Base-by-base conservation (phyloP, 345 rosid species). In the Isatis tinctoria region DNA sequence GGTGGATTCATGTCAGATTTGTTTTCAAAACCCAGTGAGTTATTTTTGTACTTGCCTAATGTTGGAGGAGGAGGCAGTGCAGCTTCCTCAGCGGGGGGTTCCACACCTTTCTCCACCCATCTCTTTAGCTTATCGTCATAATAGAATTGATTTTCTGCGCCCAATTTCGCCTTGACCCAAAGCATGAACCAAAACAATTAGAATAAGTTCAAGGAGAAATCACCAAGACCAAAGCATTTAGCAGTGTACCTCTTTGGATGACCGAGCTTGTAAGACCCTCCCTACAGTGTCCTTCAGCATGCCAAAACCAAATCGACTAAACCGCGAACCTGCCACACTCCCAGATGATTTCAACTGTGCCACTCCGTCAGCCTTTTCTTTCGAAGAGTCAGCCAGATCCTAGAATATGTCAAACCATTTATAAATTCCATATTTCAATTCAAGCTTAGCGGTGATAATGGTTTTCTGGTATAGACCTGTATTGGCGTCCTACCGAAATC, bases 81-180 rank as follows among this genome's bases (percentile, higher is more conserved):
- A 47, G 93, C 73, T 82, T 89, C 97, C 74, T 90, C 95, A n/a
- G 96, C 87, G 57, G 95, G 88, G 40, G 92, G 87, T 66, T 86
- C 95, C 53, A 76, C 99, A 60, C 99, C 99, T 85, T 87, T 96
- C 83, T 96, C 97, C 59, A 92, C 96, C 99, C 99, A 92, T 85
- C 93, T 88, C 87, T 92, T 96, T 32, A 89, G 97, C 66, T 96
- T 92, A 72, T 90, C 98, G 39, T 96, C 98, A 53, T 87, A 96
- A 45, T 92, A 88, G 77, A 96, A 96, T 69, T 88, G 90, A 80
- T 92, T 96, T 75, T 70, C 86, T 28, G 84, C 95, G 11, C 99
- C 99, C 81, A 96, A 47, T 78, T 96, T 96, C 40, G 99, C 99
- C 99, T 96, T 80, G 76, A 80, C 56, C 16, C 69, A 77, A 72